phyloP scores from a whole-genome alignment of 108 stramenopile species.

The Skeletonema marinoi region DNA sequence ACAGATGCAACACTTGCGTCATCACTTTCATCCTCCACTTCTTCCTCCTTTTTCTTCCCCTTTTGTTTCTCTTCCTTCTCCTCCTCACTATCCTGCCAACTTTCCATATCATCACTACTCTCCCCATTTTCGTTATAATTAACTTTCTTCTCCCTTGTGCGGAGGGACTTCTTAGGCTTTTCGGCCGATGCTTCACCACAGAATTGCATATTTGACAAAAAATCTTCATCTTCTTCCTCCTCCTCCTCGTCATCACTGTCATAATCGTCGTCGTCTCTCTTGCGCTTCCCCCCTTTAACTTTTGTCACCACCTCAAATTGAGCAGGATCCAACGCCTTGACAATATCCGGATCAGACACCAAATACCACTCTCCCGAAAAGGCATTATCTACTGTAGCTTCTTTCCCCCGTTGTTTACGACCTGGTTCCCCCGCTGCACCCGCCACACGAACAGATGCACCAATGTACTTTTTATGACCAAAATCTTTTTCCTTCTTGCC shows the following conservation, averaged over 20 bases:
- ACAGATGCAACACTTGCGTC: neutral
- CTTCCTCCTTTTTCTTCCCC: neutral
- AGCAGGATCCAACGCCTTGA: conserved; percentile 5
- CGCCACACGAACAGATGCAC: conserved; percentile 11
- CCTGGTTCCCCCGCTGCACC: neutral
- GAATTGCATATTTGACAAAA: neutral
- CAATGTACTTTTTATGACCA: conserved; percentile 16
- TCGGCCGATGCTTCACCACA: neutral
- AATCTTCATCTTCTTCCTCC: neutral
- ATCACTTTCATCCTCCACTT: neutral
- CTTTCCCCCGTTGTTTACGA: neutral
- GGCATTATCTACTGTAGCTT: conserved; percentile 11
- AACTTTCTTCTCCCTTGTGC: neutral
- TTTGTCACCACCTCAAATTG: conserved; percentile 27
- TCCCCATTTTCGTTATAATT: neutral
- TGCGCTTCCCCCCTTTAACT: neutral
- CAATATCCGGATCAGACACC: conserved; percentile 15
- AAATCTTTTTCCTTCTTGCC: neutral
- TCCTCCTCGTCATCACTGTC: neutral
- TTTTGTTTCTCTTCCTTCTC: neutral
- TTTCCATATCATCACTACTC: neutral
- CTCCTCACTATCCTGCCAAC: conserved; percentile 3
- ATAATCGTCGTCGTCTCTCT: neutral
- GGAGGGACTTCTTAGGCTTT: neutral
- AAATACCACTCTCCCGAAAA: conserved; percentile 31